Percentiles rank a stretch among this genome's conserved stretches.
Evolutionary conservation across 495 filamentous ascomycete genomes (phyloP).

Genomic region (Penicillium silybi): DNA sequence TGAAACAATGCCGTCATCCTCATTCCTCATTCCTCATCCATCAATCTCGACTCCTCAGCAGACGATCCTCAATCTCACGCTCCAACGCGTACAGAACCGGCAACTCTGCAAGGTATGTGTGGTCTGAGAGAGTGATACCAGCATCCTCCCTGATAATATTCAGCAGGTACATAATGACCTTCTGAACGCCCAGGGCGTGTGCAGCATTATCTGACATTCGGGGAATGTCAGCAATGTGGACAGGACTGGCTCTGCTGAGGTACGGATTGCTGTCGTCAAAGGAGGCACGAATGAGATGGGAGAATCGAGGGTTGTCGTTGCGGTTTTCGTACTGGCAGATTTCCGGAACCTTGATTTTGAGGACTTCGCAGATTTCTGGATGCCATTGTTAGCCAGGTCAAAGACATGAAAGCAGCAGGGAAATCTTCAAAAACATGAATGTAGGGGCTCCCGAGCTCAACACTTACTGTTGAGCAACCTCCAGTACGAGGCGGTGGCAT

Average conservation of each 20-base stretch:
- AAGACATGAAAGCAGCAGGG: too few relatives aligned
- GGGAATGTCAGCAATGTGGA: conserved; percentile 12
- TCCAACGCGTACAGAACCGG: not conserved
- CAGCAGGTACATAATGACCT: conserved; percentile 26
- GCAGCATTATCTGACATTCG: conserved; percentile 1
- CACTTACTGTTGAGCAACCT: conserved; percentile 10
- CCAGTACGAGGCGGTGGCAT: conserved; percentile 1
- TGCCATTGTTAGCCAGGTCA: not conserved
- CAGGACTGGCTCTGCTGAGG: conserved; percentile 30
- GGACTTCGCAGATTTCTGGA: conserved; percentile 24
- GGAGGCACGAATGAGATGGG: conserved; percentile 7
- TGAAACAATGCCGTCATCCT: too few relatives aligned
- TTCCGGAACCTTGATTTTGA: conserved; percentile 18
- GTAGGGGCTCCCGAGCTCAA: not conserved
- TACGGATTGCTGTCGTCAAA: conserved; percentile 28
- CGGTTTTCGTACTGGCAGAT: conserved; percentile 9
- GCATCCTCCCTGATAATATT: conserved; percentile 28
- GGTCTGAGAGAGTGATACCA: not conserved
- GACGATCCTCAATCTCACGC: not conserved
- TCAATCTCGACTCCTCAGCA: too few relatives aligned
- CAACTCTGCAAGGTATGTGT: conserved; percentile 1
- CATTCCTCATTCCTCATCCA: too few relatives aligned
- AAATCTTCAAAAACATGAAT: not conserved
- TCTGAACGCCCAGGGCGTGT: conserved; percentile 21
- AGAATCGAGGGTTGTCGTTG: not conserved